Percentiles rank a stretch among this genome's conserved stretches.
These are phyloP conservation scores for Chlamydomonas reinhardtii DNA, from an alignment of 163 green algal genomes.

Conservation along the genomic window DNA sequence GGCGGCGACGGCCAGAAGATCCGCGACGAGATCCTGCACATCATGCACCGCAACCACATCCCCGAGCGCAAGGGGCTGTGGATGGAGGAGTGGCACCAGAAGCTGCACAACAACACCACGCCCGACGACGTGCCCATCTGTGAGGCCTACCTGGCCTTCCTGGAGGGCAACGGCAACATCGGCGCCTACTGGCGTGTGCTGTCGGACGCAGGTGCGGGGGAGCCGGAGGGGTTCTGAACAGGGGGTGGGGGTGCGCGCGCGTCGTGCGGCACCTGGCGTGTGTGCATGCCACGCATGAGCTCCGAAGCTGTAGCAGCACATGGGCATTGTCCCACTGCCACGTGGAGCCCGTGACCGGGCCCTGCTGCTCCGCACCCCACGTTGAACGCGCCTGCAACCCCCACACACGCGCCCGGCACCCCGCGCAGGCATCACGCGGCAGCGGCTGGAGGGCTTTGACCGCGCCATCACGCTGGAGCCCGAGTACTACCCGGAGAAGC, in stretches of 20 bases:
- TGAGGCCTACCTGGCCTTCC: constrained; percentile 95
- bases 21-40: constrained; percentile 97
- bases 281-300: too few relatives aligned
- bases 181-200: constrained; percentile 91
- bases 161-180: constrained; percentile 84
- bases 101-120: constrained; percentile 97
- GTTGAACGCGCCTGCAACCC: too few relatives aligned
- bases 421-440: constrained; percentile 79
- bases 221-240: background rate
- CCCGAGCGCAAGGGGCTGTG: constrained; percentile 83
- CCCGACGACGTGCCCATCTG: constrained; percentile 97
- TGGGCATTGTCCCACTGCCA: too few relatives aligned
- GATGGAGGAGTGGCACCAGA: constrained; percentile 85
- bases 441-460: constrained; percentile 94
- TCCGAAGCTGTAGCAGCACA: too few relatives aligned
- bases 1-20: constrained; percentile 94
- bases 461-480: constrained; percentile 83
- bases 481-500: constrained; percentile 72
- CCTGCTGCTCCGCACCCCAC: too few relatives aligned
- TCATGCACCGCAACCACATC: constrained; percentile 98
- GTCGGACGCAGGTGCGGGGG: constrained; percentile 65
- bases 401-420: too few relatives aligned
- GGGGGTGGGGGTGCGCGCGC: background rate
- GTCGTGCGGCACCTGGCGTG: too few relatives aligned
- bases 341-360: too few relatives aligned